Percentiles rank a stretch among this genome's conserved stretches.
phyloP scores from a whole-genome alignment of 345 rosid species.

The Acer negundo region DNA sequence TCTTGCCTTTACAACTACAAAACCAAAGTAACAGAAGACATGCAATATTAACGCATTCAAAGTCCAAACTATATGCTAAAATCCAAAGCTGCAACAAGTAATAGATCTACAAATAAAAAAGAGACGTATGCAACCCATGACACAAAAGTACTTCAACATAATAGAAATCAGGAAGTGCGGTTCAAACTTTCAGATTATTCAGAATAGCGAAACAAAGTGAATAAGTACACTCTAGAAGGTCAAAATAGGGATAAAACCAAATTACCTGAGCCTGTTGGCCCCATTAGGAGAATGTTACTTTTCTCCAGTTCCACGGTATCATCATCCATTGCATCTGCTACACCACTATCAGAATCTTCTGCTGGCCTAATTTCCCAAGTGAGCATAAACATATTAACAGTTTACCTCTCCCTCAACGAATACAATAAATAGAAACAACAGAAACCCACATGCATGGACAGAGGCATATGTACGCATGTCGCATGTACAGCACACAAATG shows the following conservation, averaged over 20 bases:
- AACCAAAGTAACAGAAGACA: not conserved
- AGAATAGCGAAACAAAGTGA: not conserved
- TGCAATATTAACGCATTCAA: not conserved
- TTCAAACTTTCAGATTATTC: not conserved
- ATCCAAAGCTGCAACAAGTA: not conserved
- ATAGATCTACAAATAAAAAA: not conserved
- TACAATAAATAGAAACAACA: not conserved
- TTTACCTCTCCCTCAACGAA: slow-evolving; percentile 9
- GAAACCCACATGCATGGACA: not conserved
- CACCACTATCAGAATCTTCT: slow-evolving; percentile 45
- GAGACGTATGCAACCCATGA: not conserved
- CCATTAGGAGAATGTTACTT: slow-evolving; percentile 98
- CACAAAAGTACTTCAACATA: not conserved
- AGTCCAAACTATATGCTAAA: not conserved
- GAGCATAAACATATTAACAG: slow-evolving; percentile 33
- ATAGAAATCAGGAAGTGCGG: not conserved
- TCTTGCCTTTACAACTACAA: not conserved
- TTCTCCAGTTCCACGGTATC: slow-evolving; percentile 95
- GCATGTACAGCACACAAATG: not conserved
- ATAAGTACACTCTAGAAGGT: not conserved
- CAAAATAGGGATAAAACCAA: slow-evolving; percentile 12
- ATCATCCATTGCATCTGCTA: slow-evolving; percentile 54
- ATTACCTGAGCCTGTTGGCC: slow-evolving; percentile 99
- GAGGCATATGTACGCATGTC: no score
- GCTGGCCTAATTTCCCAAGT: slow-evolving; percentile 70